Evolutionary conservation across 164 flowering plant species (phyloP), one percentile per base, ranked within the genome.

Genomic region (Piper longum): DNA sequence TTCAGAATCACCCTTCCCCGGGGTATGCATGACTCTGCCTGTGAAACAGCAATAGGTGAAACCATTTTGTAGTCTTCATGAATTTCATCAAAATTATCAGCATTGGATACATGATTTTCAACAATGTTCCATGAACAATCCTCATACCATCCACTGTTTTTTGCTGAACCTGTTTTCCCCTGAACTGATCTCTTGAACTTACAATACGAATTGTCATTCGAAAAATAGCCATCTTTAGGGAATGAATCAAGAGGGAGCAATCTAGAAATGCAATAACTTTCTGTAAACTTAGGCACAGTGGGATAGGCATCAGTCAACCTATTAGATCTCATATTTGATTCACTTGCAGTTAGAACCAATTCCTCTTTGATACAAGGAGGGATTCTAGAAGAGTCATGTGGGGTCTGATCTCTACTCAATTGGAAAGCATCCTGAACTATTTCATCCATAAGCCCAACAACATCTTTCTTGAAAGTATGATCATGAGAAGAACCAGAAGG

Each of bases 361-460:
- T 75, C 77, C 63, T 62, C 39, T 54, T 77, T 66, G 60, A 58
- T 41, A 57, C 45, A 64, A 64, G 68, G 36, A 41, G 65, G 74
- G 48, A 75, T 43, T 57, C 72, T 76, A 66, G 56, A 64, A 67
- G 62, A 69, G 66, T 66, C 71, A 67, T 68, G 64, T 62, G 71
- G 71, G 56, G 52, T 71, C 41, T 36, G 64, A 70, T 58, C 56
- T 42, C 68, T 73, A 64, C 78, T 70, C 42, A 77, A 70, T 39
- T 70, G 71, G 73, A 95, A 95, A 58, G 89, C 96, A 81, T 91
- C 87, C 69, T 95, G 95, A 79, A 80, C 72, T 78, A 89, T 84
- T 70, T 83, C 90, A 75, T 86, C 88, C 96, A 91, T 84, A 70
- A 86, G 76, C 4, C 90, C 91, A 67, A 65, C 67, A 58, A 44